Base-by-base conservation (phyloP, 306 rosid species). In the Glycine tomentella region DNA sequence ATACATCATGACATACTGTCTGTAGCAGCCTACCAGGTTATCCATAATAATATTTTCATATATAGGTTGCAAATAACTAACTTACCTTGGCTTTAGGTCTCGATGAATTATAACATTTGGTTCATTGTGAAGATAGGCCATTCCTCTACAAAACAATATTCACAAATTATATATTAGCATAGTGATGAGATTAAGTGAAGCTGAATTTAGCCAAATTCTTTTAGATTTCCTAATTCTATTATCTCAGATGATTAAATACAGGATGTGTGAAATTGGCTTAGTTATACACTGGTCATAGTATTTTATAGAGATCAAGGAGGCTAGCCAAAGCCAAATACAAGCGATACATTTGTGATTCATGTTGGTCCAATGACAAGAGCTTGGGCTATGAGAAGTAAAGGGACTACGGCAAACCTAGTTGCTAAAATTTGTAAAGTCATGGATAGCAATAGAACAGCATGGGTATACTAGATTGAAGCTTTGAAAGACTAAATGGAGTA, bases 101-200 rank as follows among this genome's bases (percentile, higher is more conserved):
- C 98, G 86, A 84, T 94, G 98, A 86, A 94, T 81, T 58, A 94
- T 87, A 79, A 94, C 98, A 79, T 94, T 94, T 74, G 98, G 98
- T 76, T 94, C 98, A 36, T 88, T 94, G 90, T 94, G 98, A 81
- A 95, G 97, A 88, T 95, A 92, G 66, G 98, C 95, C 94, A 95
- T 95, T 74, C 98, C 97, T 86, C 98, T 92, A 88, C 84, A 81
- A 79, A 44, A 86, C 42, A 81, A 82, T 20, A 80, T 82, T 77
- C 44, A 78, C 53, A 83, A 48, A 74, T 77, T 64, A 69, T 75
- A 81, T 44, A 79, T 90, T 81, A 86, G 87, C 82, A 78, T 46
- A 25, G 31, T 44, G 58, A 68, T 62, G 46, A 69, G 81, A 76
- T 50, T 73, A 64, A 25, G 77, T 17, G 42, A 79, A 73, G 52